phyloP scores from a whole-genome alignment of 225 moss, liverwort and hornwort genomes.

The Climacium dendroides region DNA sequence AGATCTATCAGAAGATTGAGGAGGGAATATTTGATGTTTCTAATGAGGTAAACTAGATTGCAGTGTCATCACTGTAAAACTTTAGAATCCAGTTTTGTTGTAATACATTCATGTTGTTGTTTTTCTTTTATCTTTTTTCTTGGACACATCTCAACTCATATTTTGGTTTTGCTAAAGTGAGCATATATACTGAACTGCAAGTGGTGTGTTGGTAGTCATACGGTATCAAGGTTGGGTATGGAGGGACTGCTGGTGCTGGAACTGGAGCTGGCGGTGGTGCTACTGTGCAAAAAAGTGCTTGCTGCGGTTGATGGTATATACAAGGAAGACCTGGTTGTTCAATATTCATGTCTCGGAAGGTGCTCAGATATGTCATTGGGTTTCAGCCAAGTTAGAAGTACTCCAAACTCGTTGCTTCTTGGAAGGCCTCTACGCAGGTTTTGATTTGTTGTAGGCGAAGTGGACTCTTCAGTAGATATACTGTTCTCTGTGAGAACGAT shows the following conservation, averaged over 20 bases:
- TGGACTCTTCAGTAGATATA: not conserved
- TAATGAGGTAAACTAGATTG: conserved; percentile 55
- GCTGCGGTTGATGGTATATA: conserved; percentile 40
- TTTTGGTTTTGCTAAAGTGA: not conserved
- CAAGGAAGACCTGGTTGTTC: not conserved
- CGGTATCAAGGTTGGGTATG: conserved; percentile 93
- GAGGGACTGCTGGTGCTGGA: conserved; percentile 54
- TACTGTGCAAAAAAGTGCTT: conserved; percentile 52
- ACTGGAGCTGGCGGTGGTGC: conserved; percentile 64
- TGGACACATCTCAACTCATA: not conserved
- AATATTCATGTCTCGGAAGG: not conserved
- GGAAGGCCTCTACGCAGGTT: not conserved
- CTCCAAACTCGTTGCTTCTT: not conserved
- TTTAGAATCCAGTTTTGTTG: not conserved
- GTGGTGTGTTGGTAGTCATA: conserved; percentile 55
- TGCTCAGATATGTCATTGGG: not conserved
- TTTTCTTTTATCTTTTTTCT: not conserved
- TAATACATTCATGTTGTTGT: not conserved
- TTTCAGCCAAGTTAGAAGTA: not conserved
- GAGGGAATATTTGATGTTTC: conserved; percentile 97
- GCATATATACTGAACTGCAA: not conserved
- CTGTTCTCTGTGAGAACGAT: not conserved
- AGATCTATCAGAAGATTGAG: conserved; percentile 97
- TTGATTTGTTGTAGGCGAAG: conserved; percentile 8
- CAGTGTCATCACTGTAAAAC: not conserved